Conservation (phyloP, 805 yeast species). For the Starmerella sp. region DNA sequence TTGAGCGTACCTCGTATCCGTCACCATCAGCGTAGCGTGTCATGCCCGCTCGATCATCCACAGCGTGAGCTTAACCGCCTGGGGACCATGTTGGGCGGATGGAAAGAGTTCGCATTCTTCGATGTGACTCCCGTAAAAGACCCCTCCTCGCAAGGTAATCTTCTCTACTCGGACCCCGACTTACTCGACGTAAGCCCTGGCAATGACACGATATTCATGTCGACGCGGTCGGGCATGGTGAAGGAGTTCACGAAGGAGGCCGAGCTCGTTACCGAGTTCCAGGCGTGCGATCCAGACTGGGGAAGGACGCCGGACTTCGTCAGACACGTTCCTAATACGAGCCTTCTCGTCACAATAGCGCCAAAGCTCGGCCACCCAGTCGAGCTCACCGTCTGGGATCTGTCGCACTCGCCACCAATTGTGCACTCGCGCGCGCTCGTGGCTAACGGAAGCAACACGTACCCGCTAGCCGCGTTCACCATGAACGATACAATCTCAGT, state of each 20-base stretch:
- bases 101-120: constrained; percentile 82
- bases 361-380: constrained; percentile 64
- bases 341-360: constrained; percentile 52
- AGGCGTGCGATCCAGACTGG: constrained; percentile 38
- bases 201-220: constrained; percentile 45
- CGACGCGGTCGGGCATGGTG: constrained; percentile 42
- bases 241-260: constrained; percentile 47
- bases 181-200: constrained; percentile 50
- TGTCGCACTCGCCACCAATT: constrained; percentile 26
- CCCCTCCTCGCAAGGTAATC: constrained; percentile 54
- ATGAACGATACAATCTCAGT: constrained; percentile 47
- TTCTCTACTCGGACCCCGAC: constrained; percentile 70
- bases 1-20: neutral
- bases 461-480: constrained; percentile 60
- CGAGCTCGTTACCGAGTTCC: constrained; percentile 43
- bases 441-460: constrained; percentile 62
- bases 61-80: neutral
- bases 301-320: constrained; percentile 56
- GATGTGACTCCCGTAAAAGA: constrained; percentile 76
- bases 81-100: constrained; percentile 25
- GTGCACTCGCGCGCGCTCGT: constrained; percentile 13
- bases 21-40: neutral
- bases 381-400: constrained; percentile 60
- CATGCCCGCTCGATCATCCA: no score
- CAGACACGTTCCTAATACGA: constrained; percentile 37